These are phyloP conservation scores for Stachybotrys echinatus DNA, from an alignment of 2,329 filamentous ascomycete species.

Conservation along the genomic window DNA sequence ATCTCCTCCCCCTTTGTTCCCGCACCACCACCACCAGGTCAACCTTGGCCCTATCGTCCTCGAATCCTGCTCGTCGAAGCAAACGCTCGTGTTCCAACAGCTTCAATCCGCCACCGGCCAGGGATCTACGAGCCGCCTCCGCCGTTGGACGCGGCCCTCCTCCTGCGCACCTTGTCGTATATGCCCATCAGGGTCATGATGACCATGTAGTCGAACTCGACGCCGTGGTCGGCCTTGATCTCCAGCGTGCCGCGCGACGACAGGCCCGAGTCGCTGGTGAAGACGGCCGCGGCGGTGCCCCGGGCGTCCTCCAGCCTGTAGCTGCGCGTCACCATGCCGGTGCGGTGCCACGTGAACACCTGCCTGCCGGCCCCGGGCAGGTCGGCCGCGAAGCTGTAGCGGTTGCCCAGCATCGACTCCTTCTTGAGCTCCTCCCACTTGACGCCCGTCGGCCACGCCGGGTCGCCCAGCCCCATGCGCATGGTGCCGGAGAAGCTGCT, in stretches of 20 bases:
- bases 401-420: neutral
- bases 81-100: no score
- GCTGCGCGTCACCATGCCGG: neutral
- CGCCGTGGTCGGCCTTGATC: neutral
- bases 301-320: neutral
- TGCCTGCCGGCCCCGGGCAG: neutral
- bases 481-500: neutral
- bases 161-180: neutral
- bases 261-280: neutral
- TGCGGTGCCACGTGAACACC: neutral
- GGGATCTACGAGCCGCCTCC: neutral
- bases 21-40: no score
- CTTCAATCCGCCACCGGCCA: no score
- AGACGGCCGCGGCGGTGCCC: neutral
- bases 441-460: neutral
- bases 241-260: neutral
- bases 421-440: neutral
- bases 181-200: neutral
- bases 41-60: no score
- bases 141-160: neutral
- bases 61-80: no score
- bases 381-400: neutral
- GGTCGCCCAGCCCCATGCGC: neutral
- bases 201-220: neutral
- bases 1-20: no score